These are phyloP conservation scores for Dendrothele bispora DNA, from an alignment of 768 basidiomycete genomes.

Conservation along the genomic window DNA sequence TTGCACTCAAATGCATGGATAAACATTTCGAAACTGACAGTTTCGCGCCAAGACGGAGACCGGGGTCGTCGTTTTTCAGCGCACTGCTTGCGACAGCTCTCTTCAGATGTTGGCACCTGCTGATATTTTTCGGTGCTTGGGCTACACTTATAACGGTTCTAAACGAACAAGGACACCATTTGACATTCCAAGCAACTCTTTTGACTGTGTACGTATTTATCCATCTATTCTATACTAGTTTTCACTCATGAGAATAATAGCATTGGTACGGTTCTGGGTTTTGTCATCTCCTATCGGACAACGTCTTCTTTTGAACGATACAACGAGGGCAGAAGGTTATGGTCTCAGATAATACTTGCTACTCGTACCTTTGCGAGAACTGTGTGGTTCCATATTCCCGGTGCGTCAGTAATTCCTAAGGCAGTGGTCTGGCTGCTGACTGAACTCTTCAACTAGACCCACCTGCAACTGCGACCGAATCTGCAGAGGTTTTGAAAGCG, in stretches of 20 bases:
- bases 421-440: slow-evolving; percentile 78
- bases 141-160: slow-evolving; percentile 56
- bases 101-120: slow-evolving; percentile 19
- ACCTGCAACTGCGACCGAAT: slow-evolving; percentile 6
- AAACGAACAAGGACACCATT: slow-evolving; percentile 41
- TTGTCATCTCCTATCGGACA: slow-evolving; percentile 70
- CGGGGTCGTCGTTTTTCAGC: slow-evolving; percentile 14
- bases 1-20: too few relatives aligned
- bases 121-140: slow-evolving; percentile 66
- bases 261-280: slow-evolving; percentile 69
- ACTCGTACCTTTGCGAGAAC: slow-evolving; percentile 58
- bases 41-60: slow-evolving; percentile 8
- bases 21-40: too few relatives aligned
- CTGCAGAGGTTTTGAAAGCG: slow-evolving; percentile 36
- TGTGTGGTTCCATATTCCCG: slow-evolving; percentile 68
- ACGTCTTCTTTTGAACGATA: slow-evolving; percentile 76
- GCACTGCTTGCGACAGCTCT: slow-evolving; percentile 31
- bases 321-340: slow-evolving; percentile 67
- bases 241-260: slow-evolving; percentile 16
- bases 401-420: slow-evolving; percentile 42
- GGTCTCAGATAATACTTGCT: slow-evolving; percentile 66
- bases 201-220: slow-evolving; percentile 57
- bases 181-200: slow-evolving; percentile 52
- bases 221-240: background rate
- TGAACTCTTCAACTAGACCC: slow-evolving; percentile 59